Conservation (phyloP, 768 basidiomycete genomes). For the Psilocybe azurescens region DNA sequence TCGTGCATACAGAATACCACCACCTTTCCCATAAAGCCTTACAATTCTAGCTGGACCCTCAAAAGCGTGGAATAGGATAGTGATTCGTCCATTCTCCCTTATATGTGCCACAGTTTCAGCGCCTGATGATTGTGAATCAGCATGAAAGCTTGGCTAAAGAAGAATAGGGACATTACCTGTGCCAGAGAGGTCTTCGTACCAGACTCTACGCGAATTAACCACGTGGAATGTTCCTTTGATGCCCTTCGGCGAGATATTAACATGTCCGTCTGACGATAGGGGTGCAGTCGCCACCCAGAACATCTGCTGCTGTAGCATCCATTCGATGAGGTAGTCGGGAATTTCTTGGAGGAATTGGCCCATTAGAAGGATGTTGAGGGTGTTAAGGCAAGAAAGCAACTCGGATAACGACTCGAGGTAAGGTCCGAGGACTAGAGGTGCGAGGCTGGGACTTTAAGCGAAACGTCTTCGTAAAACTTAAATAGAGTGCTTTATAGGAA, state of each 20-base stretch:
- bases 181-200: constrained; percentile 80
- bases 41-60: constrained; percentile 63
- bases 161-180: constrained; percentile 46
- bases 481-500: constrained; percentile 1
- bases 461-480: constrained; percentile 3
- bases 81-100: constrained; percentile 66
- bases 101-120: constrained; percentile 53
- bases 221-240: constrained; percentile 65
- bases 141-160: background rate
- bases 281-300: constrained; percentile 79
- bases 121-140: constrained; percentile 26
- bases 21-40: constrained; percentile 65
- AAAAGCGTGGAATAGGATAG: constrained; percentile 66
- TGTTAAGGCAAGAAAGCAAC: background rate
- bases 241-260: constrained; percentile 76
- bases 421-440: background rate
- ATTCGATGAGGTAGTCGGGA: constrained; percentile 54
- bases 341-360: constrained; percentile 63
- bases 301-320: constrained; percentile 66
- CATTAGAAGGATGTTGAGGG: constrained; percentile 40
- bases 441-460: background rate
- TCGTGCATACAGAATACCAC: constrained; percentile 11
- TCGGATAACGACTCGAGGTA: background rate
- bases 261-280: constrained; percentile 56
- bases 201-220: constrained; percentile 54